A percentile compares a stretch with the other conserved stretches of the same genome.
Evolutionary conservation across 352 stramenopile genomes (phyloP).

Genomic region (Phytophthora sp.): DNA sequence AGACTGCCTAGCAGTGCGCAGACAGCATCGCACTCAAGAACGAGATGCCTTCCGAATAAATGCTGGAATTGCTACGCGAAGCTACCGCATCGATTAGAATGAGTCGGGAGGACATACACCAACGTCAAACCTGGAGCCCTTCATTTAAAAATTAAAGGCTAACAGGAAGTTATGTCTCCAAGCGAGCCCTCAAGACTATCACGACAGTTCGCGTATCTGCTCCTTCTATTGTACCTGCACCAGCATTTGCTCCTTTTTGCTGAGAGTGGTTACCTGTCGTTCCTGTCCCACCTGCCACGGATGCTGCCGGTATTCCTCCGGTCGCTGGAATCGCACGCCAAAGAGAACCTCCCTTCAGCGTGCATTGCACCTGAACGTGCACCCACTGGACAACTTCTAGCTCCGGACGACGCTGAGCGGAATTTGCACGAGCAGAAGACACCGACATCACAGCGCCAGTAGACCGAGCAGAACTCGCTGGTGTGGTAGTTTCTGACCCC

Average conservation of each 20-base stretch:
- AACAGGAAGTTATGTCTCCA: conserved; percentile 26
- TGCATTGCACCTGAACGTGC: conserved; percentile 46
- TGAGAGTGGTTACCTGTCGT: background rate
- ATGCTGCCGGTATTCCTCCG: background rate
- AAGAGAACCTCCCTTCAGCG: conserved; percentile 43
- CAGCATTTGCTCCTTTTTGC: conserved; percentile 20
- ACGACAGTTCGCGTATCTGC: conserved; percentile 18
- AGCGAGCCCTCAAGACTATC: conserved; percentile 17
- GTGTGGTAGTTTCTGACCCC: background rate
- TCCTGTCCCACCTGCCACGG: background rate
- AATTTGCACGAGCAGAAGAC: background rate
- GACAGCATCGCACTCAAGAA: too few relatives aligned
- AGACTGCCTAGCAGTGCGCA: too few relatives aligned
- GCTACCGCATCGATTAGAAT: too few relatives aligned
- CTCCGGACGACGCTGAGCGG: conserved; percentile 21
- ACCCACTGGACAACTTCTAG: conserved; percentile 47
- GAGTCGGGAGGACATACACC: too few relatives aligned
- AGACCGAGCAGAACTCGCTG: conserved; percentile 3
- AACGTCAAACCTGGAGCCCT: too few relatives aligned
- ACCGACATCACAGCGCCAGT: background rate
- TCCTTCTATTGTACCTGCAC: conserved; percentile 18
- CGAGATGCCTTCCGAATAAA: too few relatives aligned
- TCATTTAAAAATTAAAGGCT: too few relatives aligned
- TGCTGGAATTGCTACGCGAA: too few relatives aligned
- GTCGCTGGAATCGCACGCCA: conserved; percentile 33